These are phyloP conservation scores for Penicillium daleae DNA, from an alignment of 495 filamentous ascomycete species.

Conservation along the genomic window DNA sequence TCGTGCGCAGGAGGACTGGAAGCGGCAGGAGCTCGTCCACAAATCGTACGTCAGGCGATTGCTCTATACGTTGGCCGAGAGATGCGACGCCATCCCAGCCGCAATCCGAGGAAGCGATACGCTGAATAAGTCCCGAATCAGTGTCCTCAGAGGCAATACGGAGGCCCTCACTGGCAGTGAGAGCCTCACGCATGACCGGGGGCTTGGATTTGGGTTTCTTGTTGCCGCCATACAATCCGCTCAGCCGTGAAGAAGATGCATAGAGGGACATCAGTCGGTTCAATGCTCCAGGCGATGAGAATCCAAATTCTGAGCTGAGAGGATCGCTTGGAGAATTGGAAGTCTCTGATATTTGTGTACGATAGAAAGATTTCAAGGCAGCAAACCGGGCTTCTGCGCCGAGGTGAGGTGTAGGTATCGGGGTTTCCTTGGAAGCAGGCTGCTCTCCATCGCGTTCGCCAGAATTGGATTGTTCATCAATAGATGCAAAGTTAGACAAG, in stretches of 20 bases:
- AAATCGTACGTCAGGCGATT: constrained; percentile 58
- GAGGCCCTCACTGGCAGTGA: constrained; percentile 69
- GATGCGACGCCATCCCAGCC: constrained; percentile 61
- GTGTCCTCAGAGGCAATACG: constrained; percentile 54
- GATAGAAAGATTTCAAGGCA: constrained; percentile 71
- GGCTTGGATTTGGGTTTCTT: constrained; percentile 71
- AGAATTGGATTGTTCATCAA: constrained; percentile 35
- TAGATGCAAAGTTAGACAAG: constrained; percentile 41
- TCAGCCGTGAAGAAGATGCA: constrained; percentile 57
- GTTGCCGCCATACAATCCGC: constrained; percentile 52
- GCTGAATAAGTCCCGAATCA: constrained; percentile 50
- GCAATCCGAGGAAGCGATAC: constrained; percentile 46
- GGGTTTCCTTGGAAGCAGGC: constrained; percentile 23
- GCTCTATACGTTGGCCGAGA: constrained; percentile 52
- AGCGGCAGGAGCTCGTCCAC: constrained; percentile 73
- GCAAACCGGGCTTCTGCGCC: constrained; percentile 48
- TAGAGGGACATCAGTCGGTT: constrained; percentile 92
- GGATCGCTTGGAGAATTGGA: constrained; percentile 57
- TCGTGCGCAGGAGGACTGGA: constrained; percentile 81
- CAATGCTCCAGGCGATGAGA: constrained; percentile 79
- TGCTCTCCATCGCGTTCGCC: constrained; percentile 19
- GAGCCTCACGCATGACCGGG: constrained; percentile 77
- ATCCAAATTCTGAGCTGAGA: constrained; percentile 52
- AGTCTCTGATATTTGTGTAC: constrained; percentile 66
- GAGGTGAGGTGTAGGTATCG: constrained; percentile 25